Percentiles rank a stretch among this genome's conserved stretches.
These are phyloP conservation scores for Musa acuminata DNA, from an alignment of 176 grass and related monocot genomes.

Conservation along the genomic window DNA sequence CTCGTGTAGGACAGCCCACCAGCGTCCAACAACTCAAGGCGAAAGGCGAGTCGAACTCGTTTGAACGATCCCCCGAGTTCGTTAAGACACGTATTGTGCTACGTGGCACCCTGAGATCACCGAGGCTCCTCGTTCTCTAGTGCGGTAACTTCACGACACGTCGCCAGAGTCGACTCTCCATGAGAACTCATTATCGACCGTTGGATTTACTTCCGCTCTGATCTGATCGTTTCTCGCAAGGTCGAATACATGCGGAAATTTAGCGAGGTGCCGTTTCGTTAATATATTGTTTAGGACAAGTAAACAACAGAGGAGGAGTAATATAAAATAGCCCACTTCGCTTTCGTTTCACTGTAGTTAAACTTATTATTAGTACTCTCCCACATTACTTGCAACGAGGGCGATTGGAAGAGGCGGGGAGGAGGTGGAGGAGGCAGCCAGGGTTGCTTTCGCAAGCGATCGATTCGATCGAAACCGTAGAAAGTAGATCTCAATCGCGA, in stretches of 20 bases:
- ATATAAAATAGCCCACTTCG: background rate
- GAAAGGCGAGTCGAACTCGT: background rate
- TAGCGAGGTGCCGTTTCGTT: no score
- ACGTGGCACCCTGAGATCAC: background rate
- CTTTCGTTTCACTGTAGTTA: slow-evolving; percentile 2
- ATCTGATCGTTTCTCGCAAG: background rate
- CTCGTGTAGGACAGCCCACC: no score
- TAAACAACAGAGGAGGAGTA: background rate
- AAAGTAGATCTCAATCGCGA: background rate
- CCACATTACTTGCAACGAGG: background rate
- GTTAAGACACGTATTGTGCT: background rate
- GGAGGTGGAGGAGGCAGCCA: background rate
- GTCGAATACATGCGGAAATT: background rate
- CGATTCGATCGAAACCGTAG: background rate
- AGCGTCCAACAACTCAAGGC: no score
- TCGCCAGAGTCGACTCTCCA: no score
- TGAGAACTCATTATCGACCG: background rate
- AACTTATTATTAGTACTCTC: background rate
- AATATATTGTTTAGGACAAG: background rate
- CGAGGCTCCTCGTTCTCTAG: background rate
- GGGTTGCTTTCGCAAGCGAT: background rate
- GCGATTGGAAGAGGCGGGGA: background rate
- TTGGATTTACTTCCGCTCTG: background rate
- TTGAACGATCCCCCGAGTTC: background rate
- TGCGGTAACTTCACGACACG: background rate